Base-by-base conservation (phyloP, 2,329 filamentous ascomycete species). In the Bipolaris oryzae region DNA sequence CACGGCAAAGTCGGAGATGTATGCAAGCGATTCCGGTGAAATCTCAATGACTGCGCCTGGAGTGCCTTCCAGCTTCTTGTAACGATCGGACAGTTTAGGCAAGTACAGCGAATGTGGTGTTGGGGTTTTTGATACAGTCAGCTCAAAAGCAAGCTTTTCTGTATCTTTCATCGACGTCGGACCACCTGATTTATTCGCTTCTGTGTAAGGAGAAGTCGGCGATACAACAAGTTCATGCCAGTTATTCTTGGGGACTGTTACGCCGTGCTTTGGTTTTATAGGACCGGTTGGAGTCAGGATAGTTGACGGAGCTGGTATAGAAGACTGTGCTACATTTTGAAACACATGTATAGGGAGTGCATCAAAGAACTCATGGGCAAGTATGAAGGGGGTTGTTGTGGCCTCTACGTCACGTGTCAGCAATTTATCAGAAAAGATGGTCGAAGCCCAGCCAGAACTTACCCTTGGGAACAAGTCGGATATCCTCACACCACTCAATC, bases 311-410 rank as follows among this genome's bases (percentile, higher is more conserved):
- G 66, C 77, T 50, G 70, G 64, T 53, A 74, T 53, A 62, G 63
- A 60, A 61, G 72, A 61, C 79, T 79, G 42, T 1, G 83, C 75
- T 48, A 94, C 83, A 13, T 91, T 89, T 76, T 98, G 89, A 74
- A 99, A 99, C 58, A 91, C 88, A 75, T 99, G 93, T 66, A 99
- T 97, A 33, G 95, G 95, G 0, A 99, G 87, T 2, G 95, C 95
- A 68, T 99, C 95, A 79, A 99, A 99, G 82, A 99, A 98, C 74
- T 99, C 95, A 75, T 99, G 95, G 4, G 95, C 95, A 46, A 98
- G 86, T 58, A 99, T 96, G 76, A 98, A 96, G 0, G 95, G 94
- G 20, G 88, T 90, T 72, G 89, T 90, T 58, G 84, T 82, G 20
- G 86, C 78, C 58, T 85, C 87, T 88, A 64, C 48, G 23, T 11